Base-by-base conservation (phyloP, 1,284 basidiomycete genomes). In the Phlebopus sp. region DNA sequence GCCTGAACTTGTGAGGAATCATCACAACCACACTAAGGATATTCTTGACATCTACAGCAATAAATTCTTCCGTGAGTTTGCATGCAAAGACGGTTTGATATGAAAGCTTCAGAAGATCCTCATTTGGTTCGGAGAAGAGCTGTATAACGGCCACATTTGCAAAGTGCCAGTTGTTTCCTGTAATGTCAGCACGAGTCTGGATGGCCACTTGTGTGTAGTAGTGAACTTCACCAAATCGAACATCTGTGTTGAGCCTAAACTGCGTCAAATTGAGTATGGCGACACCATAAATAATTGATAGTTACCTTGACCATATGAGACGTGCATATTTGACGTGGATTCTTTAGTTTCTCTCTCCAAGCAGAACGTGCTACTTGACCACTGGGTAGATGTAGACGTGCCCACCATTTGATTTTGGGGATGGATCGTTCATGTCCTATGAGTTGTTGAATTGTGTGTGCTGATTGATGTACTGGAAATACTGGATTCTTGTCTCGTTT, bases 281-380 rank as follows among this genome's bases (percentile, higher is more conserved):
- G n/a, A n/a, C n/a, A n/a, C n/a, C n/a, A n/a, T n/a, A n/a, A n/a
- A n/a, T n/a, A n/a, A n/a, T n/a, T n/a, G n/a, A n/a, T n/a, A n/a
- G n/a, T n/a, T n/a, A 31, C 19, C 18, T 43, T 21, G 17, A 23
- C 6, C 21, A 23, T 19, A 10, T 18, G 36, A 37, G 17, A 37
- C 17, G 3, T 13, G 36, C 8, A 37, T n/a, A 19, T 10, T 37
- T 37, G 21, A n/a, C 18, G 17, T 19, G 17, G 9, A 18, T n/a
- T 7, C 11, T 37, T 37, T 17, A 37, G 9, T 4, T 9, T 37
- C 46, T 71, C 67, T 43, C 61, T 62, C 64, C 63, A 70, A 5
- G 49, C 52, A 37, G 56, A 62, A 1, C 65, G 56, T 3, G 58
- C 62, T 37, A 59, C 59, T 46, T 70, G 68, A 2, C 62, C 60